phyloP scores from a whole-genome alignment of 2,329 filamentous ascomycete species.

The Cladosporium sp. region DNA sequence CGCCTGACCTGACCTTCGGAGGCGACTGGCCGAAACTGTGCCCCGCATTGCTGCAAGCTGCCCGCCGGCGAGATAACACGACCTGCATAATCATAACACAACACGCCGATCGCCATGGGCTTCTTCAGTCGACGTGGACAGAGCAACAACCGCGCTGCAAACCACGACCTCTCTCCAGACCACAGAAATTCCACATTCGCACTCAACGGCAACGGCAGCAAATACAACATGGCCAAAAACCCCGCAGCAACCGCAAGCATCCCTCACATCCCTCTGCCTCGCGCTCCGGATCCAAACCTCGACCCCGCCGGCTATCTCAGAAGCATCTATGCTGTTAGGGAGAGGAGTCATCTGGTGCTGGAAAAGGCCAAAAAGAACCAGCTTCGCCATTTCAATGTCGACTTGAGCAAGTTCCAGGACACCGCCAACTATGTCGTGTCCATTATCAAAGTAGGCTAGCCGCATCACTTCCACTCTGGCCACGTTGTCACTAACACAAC shows the following conservation, averaged over 20 bases:
- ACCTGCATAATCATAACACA: background rate
- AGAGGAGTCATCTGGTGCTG: constrained; percentile 67
- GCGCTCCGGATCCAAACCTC: constrained; percentile 77
- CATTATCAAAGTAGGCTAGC: constrained; percentile 73
- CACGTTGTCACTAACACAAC: background rate
- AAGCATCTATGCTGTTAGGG: constrained; percentile 82
- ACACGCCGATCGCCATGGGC: constrained; percentile 38
- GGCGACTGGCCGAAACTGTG: background rate
- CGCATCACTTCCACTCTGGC: background rate
- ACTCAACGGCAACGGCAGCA: constrained; percentile 13
- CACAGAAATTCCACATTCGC: constrained; percentile 17
- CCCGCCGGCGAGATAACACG: constrained; percentile 10
- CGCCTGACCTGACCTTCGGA: background rate
- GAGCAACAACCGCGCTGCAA: constrained; percentile 27
- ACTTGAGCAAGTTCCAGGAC: constrained; percentile 75
- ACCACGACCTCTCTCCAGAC: constrained; percentile 13
- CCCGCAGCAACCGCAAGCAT: constrained; percentile 41
- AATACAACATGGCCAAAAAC: constrained; percentile 33
- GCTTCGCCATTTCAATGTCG: constrained; percentile 81
- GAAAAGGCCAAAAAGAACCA: constrained; percentile 73
- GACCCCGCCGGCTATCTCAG: constrained; percentile 88
- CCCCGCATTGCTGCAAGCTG: constrained; percentile 10
- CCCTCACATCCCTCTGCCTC: constrained; percentile 62
- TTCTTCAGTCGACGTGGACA: constrained; percentile 49
- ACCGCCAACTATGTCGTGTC: constrained; percentile 84